A percentile compares a stretch with the other conserved stretches of the same genome.
phyloP scores from a whole-genome alignment of 2,329 filamentous ascomycete species.

The Pseudonectria foliicola region DNA sequence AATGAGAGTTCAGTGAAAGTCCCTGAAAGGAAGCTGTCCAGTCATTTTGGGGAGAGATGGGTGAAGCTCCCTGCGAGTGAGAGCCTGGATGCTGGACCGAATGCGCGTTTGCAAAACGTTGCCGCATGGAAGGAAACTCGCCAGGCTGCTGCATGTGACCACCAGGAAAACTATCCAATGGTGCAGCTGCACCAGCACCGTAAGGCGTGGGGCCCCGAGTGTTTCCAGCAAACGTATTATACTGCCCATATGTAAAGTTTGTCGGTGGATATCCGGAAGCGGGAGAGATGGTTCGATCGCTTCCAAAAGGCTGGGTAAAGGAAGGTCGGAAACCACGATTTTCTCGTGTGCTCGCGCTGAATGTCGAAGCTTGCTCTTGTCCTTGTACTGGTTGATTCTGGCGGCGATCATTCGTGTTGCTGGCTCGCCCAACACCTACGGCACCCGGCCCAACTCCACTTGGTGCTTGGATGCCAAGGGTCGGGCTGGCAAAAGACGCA shows the following conservation, averaged over 20 bases:
- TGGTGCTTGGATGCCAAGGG: conserved; percentile 62
- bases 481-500: conserved; percentile 81
- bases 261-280: conserved; percentile 27
- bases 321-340: conserved; percentile 36
- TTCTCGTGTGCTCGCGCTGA: conserved; percentile 29
- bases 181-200: conserved; percentile 19
- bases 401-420: conserved; percentile 38
- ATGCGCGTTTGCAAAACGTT: conserved; percentile 38
- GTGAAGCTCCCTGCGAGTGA: conserved; percentile 32
- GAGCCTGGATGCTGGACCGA: conserved; percentile 27
- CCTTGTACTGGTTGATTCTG: conserved; percentile 36
- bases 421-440: conserved; percentile 48
- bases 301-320: conserved; percentile 35
- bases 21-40: conserved; percentile 63
- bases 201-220: conserved; percentile 24
- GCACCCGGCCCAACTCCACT: conserved; percentile 60
- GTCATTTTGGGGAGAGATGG: conserved; percentile 43
- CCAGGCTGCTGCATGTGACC: conserved; percentile 28
- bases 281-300: conserved; percentile 35
- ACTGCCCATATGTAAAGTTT: conserved; percentile 29
- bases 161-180: conserved; percentile 24
- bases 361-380: conserved; percentile 27
- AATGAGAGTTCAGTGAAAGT: conserved; percentile 62
- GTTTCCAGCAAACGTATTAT: conserved; percentile 27
- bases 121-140: conserved; percentile 41